Evolutionary conservation across 2,329 filamentous ascomycete genomes (phyloP).

Genomic region (Xylaria multiplex): DNA sequence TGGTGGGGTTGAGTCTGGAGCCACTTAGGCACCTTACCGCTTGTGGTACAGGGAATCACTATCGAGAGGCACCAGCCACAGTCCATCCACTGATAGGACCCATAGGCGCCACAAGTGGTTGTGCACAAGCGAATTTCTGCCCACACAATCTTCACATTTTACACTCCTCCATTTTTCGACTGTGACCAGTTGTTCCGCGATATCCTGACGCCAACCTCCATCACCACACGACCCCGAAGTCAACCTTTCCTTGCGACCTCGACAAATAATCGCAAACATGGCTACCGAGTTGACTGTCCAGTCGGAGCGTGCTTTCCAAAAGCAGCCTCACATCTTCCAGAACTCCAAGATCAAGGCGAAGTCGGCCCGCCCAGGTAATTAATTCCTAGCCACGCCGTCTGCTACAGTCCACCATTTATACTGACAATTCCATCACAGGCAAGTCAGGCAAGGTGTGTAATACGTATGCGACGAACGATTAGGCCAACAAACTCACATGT

Average conservation of each 20-base stretch:
- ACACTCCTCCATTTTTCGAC: conserved; percentile 40
- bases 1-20: background rate
- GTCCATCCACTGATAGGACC: background rate
- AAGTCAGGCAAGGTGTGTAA: conserved; percentile 77
- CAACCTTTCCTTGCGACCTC: conserved; percentile 56
- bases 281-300: conserved; percentile 99
- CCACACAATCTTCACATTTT: conserved; percentile 41
- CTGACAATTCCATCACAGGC: conserved; percentile 27
- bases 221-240: conserved; percentile 42
- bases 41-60: too few relatives aligned
- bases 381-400: conserved; percentile 10
- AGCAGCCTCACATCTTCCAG: conserved; percentile 99
- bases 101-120: conserved; percentile 33
- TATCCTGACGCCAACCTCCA: conserved; percentile 41
- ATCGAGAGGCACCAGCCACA: conserved; percentile 24
- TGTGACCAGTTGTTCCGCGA: conserved; percentile 36
- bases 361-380: conserved; percentile 72
- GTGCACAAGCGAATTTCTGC: conserved; percentile 42
- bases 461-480: conserved; percentile 23
- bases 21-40: too few relatives aligned
- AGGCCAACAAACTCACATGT: conserved; percentile 28
- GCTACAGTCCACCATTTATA: conserved; percentile 4
- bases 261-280: conserved; percentile 72
- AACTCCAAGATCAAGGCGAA: conserved; percentile 94
- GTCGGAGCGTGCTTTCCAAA: conserved; percentile 99